Evolutionary conservation across 257 asterid genomes (phyloP), one percentile per base, ranked within the genome.

Genomic region (Voacanga thouarsii): DNA sequence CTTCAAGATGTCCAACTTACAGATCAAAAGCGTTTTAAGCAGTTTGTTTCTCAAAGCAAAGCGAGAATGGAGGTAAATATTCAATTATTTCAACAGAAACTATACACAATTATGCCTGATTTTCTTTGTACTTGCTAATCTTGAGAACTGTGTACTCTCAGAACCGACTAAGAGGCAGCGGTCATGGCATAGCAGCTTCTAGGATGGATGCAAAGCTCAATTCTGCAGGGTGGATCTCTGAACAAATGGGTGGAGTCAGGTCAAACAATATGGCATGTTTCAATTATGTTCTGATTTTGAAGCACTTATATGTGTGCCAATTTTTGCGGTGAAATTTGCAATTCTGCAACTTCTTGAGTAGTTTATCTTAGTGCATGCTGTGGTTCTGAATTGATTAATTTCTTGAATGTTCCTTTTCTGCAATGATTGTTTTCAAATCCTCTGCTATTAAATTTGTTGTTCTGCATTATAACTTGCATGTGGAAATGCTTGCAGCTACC

Each of bases 211-310:
- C 98, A 60, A 96, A 96, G 87, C 97, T 96, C 78, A 96, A 93
- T 68, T 83, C 86, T 88, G 98, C 99, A 47, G 99, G 99, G 78
- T 96, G 97, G 96, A 78, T 96, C 66, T 89, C 94, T 80, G 99
- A 96, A 86, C 96, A 96, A 85, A 96, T 96, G 99, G 98, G 97
- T 79, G 99, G 99, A 78, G 77, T 96, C 84, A 96, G 99, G 99
- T 95, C 43, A 50, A 84, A 71, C 71, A 81, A 50, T 77, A 49
- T 73, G 77, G 28, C 55, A 4, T 23, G 41, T 59, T 71, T 21
- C 44, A 39, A 61, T 55, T 51, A 65, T 56, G 23, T 69, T 61
- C 51, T 19, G n/a, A 39, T 41, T 41, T 26, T 78, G 76, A 7
- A 28, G 33, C 65, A 16, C 63, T 60, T 75, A 28, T 55, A 14